phyloP scores from a whole-genome alignment of 805 yeast species.

The Ogataea saltuana region DNA sequence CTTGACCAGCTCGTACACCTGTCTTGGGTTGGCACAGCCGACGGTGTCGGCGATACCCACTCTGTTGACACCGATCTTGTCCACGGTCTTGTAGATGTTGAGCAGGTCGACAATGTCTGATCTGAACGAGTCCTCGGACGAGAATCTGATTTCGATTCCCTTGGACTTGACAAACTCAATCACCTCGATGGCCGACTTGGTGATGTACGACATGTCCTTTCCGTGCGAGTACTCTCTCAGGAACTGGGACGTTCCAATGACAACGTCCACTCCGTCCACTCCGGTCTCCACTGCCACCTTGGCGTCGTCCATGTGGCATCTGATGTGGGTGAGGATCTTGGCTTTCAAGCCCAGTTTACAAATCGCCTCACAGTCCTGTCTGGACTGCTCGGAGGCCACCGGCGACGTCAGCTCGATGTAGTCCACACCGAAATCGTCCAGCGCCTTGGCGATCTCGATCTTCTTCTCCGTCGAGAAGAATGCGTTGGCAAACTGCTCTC shows the following conservation, averaged over 20 bases:
- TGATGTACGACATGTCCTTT: constrained; percentile 97
- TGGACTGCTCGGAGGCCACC: constrained; percentile 93
- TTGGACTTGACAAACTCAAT: constrained; percentile 96
- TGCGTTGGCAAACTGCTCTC: constrained; percentile 98
- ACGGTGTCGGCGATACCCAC: constrained; percentile 99
- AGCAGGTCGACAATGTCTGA: constrained; percentile 92
- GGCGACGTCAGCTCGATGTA: constrained; percentile 97
- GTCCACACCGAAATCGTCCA: constrained; percentile 97
- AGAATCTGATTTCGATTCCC: constrained; percentile 94
- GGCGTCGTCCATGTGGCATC: constrained; percentile 99
- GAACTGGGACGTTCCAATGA: constrained; percentile 95
- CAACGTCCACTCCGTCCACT: constrained; percentile 98
- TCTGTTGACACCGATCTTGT: constrained; percentile 96
- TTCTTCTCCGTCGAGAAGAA: constrained; percentile 93
- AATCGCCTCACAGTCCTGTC: constrained; percentile 94
- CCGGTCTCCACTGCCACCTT: constrained; percentile 96
- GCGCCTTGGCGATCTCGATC: constrained; percentile 94
- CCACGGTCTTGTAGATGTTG: constrained; percentile 94
- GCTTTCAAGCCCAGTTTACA: constrained; percentile 96
- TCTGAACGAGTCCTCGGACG: constrained; percentile 97
- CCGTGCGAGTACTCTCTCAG: constrained; percentile 95
- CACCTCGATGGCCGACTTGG: constrained; percentile 93
- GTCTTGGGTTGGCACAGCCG: constrained; percentile 99
- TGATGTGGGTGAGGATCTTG: constrained; percentile 91
- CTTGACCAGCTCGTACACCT: constrained; percentile 93